Evolutionary conservation across 1,284 basidiomycete genomes (phyloP), one percentile per base, ranked within the genome.

Genomic region (Pterulicium gracile): DNA sequence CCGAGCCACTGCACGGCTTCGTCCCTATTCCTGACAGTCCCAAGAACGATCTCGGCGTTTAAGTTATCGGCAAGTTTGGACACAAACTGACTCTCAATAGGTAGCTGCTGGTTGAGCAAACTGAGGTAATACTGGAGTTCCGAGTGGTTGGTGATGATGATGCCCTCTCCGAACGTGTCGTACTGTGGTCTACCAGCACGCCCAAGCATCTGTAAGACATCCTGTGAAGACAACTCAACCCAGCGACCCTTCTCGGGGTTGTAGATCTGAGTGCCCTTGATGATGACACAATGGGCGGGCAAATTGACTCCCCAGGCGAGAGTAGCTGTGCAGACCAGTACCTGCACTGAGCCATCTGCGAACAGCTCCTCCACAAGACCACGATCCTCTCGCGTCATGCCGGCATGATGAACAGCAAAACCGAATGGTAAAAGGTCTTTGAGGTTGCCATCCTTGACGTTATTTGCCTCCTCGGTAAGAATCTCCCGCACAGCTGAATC

Each of bases 241-340:
- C 95, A 98, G 4, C 89, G 82, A 18, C 96, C 96, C 67, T 98
- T 97, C 64, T 96, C 94, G 0, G 96, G 96, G 62, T 97, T 97
- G 70, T 98, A 98, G 52, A 98, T 94, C 65, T 98, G 95, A 0
- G 96, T 98, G 24, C 96, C 96, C 64, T 98, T 99, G 75, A 98
- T 98, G 68, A 98, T 94, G 64, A 98, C 95, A 2, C 92, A 90
- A 57, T 98, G 96, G 0, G 95, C 95, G 1, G 96, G 96, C 1
- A 98, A 68, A 61, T 98, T 98, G 66, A 98, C 95, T 73, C 96
- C 96, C 96, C 96, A 98, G 0, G 96, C 95, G 13, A 99, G 81
- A 0, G 96, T 98, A 3, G 95, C 96, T 0, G 96, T 99, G 60
- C 91, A 97, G 42, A 97, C 90, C 21, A 99, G 73, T 0, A 98